Evolutionary conservation across 352 stramenopile genomes (phyloP).

Genomic region (Phytophthora pseudosyringae): DNA sequence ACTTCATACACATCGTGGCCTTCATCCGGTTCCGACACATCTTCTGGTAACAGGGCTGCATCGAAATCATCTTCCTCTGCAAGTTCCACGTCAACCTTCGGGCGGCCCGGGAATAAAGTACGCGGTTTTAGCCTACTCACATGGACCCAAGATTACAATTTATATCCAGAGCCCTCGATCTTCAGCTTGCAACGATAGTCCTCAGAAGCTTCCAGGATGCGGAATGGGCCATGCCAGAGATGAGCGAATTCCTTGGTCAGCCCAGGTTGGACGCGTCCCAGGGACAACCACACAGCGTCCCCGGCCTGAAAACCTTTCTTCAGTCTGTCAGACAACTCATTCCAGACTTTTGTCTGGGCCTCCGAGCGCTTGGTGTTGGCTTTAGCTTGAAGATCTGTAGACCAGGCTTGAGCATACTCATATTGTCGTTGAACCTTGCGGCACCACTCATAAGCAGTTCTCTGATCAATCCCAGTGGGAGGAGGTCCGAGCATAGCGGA

Average conservation of each 20-base stretch:
- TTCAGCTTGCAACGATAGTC: not conserved
- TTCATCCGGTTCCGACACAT: not conserved
- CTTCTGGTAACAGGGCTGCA: not conserved
- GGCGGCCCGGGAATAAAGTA: not conserved
- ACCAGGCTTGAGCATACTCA: no score
- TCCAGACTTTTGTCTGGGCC: no score
- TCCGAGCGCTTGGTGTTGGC: no score
- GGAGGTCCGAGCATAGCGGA: no score
- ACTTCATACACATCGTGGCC: not conserved
- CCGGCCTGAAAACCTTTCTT: no score
- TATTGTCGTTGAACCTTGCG: no score
- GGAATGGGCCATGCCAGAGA: not conserved
- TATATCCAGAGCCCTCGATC: slow-evolving; percentile 7
- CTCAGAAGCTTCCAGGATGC: not conserved
- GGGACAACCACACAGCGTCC: not conserved
- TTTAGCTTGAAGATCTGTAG: no score
- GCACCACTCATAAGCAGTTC: no score
- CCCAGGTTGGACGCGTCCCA: not conserved
- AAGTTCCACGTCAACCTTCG: not conserved
- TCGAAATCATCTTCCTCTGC: not conserved
- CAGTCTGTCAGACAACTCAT: no score
- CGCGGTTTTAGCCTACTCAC: not conserved
- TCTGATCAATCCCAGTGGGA: no score
- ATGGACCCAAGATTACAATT: not conserved
- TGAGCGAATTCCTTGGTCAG: slow-evolving; percentile 2